Evolutionary conservation across 164 flowering plant genomes (phyloP).

Genomic region (Liriodendron chinense): DNA sequence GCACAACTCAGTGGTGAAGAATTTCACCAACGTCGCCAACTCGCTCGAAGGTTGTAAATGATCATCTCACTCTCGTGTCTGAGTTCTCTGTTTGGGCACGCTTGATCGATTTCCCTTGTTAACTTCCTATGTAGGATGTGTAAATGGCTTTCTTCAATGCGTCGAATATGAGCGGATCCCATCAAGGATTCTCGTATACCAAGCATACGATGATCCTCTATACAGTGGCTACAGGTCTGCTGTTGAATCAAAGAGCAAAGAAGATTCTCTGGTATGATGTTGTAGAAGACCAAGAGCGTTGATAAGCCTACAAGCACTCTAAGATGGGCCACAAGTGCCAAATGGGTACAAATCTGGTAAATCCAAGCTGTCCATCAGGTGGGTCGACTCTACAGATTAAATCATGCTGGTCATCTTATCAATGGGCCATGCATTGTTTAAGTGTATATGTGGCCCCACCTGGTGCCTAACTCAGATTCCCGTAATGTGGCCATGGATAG

Average conservation of each 20-base stretch:
- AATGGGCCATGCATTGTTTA: no score
- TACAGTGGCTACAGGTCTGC: constrained; percentile 82
- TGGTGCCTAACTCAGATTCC: no score
- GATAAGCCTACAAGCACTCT: not conserved
- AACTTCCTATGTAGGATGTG: constrained; percentile 55
- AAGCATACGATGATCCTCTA: constrained; percentile 74
- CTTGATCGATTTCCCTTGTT: constrained; percentile 13
- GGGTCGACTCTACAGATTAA: no score
- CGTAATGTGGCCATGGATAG: no score
- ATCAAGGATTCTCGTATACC: constrained; percentile 73
- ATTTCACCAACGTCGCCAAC: constrained; percentile 64
- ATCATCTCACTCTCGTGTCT: not conserved
- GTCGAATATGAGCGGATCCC: constrained; percentile 75
- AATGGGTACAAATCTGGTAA: no score
- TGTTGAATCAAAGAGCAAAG: constrained; percentile 72
- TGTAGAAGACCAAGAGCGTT: not conserved
- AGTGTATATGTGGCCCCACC: no score
- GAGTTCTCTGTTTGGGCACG: constrained; percentile 49
- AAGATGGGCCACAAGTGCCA: not conserved
- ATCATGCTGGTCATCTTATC: no score
- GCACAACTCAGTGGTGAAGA: constrained; percentile 78
- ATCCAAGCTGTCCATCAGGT: no score
- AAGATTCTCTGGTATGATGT: constrained; percentile 54
- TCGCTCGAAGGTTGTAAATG: constrained; percentile 24
- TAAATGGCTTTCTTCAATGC: constrained; percentile 64